Base-by-base conservation (phyloP, 805 yeast species). In the Yarrowia sp. region DNA sequence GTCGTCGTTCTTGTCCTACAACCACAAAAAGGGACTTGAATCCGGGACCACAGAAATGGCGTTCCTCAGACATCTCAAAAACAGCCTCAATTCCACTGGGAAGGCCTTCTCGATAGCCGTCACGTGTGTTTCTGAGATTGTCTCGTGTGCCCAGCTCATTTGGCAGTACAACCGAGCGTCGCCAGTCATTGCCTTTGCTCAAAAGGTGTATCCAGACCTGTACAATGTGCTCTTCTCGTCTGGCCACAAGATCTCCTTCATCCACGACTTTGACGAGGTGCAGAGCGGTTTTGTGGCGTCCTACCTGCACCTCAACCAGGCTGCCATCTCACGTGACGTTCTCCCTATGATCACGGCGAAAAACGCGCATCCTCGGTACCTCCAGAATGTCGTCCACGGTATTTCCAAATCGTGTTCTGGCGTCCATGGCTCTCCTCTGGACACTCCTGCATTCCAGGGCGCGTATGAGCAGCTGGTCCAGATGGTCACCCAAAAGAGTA, bases 121-220 rank as follows among this genome's bases (percentile, higher is more conserved):
- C n/a, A 40, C 67, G 9, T 63, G 67, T 16, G 48, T 63, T 0
- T 63, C 56, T 3, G 67, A 63, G 67, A 63, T 63, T 63, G 67
- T 63, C n/a, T 36, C 67, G 3, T 48, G 56, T 15, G 67, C 67
- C n/a, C 67, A 63, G 40, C 56, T 63, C 46, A 48, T 63, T 4
- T 48, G 67, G 56, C 55, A 63, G 38, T 49, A 63, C 56, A 63
- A 63, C 48, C 11, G 56, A 9, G 46, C 16, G 4, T 36, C 56
- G 11, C 67, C 67, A 2, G 48, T 63, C 1, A 41, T 63, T 32
- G n/a, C 19, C 8, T 63, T 63, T 22, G 67, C 67, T 14, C 55
- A 63, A 16, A 48, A 26, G 14, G 67, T 63, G 46, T 63, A 63
- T 9, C 56, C 56, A 4, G 67, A 63, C 41, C 32, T 63, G 15